Conservation (phyloP, 805 yeast species). For the Zygosaccharomyces rouxii region DNA sequence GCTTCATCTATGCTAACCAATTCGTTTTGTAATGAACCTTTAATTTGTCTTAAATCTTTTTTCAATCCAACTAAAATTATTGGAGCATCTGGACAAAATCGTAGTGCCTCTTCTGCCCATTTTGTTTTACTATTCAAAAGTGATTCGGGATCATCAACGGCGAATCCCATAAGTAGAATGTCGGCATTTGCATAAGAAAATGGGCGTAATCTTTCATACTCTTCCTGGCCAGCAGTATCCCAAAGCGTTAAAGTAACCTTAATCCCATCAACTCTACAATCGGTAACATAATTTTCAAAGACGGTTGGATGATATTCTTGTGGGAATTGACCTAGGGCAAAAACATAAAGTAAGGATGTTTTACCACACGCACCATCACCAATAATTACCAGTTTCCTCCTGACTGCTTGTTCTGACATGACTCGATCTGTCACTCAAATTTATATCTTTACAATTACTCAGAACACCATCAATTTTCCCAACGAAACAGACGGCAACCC, state of each 20-base stretch:
- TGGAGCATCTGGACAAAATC: constrained; percentile 79
- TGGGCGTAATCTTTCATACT: constrained; percentile 85
- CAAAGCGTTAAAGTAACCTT: constrained; percentile 83
- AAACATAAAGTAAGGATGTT: constrained; percentile 84
- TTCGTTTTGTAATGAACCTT: constrained; percentile 34
- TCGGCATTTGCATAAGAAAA: constrained; percentile 84
- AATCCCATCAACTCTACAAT: constrained; percentile 90
- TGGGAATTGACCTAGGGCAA: constrained; percentile 89
- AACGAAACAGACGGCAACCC: background rate
- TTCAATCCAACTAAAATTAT: constrained; percentile 77
- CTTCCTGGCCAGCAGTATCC: constrained; percentile 98
- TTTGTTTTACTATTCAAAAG: constrained; percentile 75
- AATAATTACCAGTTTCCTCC: constrained; percentile 79
- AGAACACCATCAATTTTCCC: constrained; percentile 1
- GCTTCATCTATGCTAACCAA: constrained; percentile 56
- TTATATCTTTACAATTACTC: background rate
- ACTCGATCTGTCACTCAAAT: background rate
- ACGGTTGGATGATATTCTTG: constrained; percentile 92
- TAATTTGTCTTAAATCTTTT: constrained; percentile 57
- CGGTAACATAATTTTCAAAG: constrained; percentile 90
- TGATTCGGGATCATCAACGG: constrained; percentile 80
- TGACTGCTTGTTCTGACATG: constrained; percentile 38
- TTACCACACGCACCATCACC: constrained; percentile 97
- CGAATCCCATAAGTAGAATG: constrained; percentile 79
- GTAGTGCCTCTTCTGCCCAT: constrained; percentile 81